phyloP scores from a whole-genome alignment of 2,329 filamentous ascomycete species.

The Didymella pinodella region DNA sequence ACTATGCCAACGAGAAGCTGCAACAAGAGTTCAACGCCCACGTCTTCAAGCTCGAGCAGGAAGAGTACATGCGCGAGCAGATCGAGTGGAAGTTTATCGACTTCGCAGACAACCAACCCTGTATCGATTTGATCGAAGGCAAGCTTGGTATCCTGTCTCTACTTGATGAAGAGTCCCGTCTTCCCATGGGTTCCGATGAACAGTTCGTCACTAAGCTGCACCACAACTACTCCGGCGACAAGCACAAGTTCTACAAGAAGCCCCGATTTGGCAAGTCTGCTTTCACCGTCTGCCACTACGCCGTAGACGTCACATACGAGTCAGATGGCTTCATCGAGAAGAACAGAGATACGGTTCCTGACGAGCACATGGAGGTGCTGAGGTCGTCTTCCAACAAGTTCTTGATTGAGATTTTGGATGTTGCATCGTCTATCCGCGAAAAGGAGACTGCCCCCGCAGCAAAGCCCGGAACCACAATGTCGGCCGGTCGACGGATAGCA shows the following conservation, averaged over 20 bases:
- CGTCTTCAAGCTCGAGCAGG: constrained; percentile 98
- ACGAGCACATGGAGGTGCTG: constrained; percentile 96
- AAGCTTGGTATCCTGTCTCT: constrained; percentile 93
- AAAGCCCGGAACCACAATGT: constrained; percentile 69
- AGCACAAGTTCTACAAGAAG: constrained; percentile 98
- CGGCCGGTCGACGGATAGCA: constrained; percentile 81
- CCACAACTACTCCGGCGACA: constrained; percentile 87
- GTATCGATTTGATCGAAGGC: constrained; percentile 97
- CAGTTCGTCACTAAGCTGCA: constrained; percentile 97
- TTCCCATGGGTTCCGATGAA: constrained; percentile 97
- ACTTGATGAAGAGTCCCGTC: constrained; percentile 92
- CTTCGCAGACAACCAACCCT: constrained; percentile 98
- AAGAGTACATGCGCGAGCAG: constrained; percentile 94
- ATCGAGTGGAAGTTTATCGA: constrained; percentile 99
- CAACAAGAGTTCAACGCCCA: constrained; percentile 99
- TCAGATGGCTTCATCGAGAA: constrained; percentile 99
- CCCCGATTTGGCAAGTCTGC: constrained; percentile 95
- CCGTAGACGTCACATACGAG: constrained; percentile 97
- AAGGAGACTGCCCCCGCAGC: constrained; percentile 80
- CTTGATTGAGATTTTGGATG: constrained; percentile 82
- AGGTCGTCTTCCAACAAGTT: constrained; percentile 85
- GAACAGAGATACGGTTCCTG: constrained; percentile 97
- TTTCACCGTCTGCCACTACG: constrained; percentile 98
- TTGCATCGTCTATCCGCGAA: constrained; percentile 85
- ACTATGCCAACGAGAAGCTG: constrained; percentile 98